These are phyloP conservation scores for Goffeauzyma gilvescens DNA, from an alignment of 768 basidiomycete species.

Conservation along the genomic window DNA sequence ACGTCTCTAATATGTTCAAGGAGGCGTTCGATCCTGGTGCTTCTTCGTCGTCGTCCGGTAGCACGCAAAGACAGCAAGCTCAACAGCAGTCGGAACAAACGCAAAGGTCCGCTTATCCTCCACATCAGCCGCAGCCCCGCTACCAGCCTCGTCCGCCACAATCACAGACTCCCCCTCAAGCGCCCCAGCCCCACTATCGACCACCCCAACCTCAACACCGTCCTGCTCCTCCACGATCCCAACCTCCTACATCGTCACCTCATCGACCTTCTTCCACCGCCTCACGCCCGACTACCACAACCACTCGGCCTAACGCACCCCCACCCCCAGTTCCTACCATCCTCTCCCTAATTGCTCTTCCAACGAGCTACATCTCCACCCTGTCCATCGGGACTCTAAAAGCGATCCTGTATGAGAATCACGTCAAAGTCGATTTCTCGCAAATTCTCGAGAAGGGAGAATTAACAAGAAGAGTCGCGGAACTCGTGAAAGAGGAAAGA, in stretches of 20 bases:
- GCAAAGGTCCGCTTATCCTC: too few relatives aligned
- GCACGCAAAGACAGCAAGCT: too few relatives aligned
- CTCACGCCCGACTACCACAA: slow-evolving; percentile 7
- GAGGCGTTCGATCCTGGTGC: too few relatives aligned
- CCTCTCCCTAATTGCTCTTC: slow-evolving; percentile 48
- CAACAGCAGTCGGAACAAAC: too few relatives aligned
- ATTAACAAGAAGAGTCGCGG: slow-evolving; percentile 23
- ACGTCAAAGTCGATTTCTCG: slow-evolving; percentile 41
- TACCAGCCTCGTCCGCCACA: too few relatives aligned
- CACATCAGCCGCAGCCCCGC: too few relatives aligned
- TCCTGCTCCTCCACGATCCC: slow-evolving; percentile 15
- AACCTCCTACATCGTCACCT: slow-evolving; percentile 11
- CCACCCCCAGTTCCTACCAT: slow-evolving; percentile 43
- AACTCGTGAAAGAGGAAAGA: slow-evolving; percentile 26
- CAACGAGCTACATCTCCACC: slow-evolving; percentile 39
- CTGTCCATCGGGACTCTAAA: slow-evolving; percentile 60
- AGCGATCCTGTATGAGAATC: slow-evolving; percentile 58
- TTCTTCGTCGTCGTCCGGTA: too few relatives aligned
- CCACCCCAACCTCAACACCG: slow-evolving; percentile 15
- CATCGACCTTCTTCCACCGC: slow-evolving; percentile 14
- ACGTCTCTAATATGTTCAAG: too few relatives aligned
- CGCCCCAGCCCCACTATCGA: slow-evolving; percentile 14
- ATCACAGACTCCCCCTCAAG: not conserved
- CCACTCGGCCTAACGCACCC: slow-evolving; percentile 18
- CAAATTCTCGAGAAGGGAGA: slow-evolving; percentile 56